A percentile compares a stretch with the other conserved stretches of the same genome.
Conservation (phyloP, 2,329 filamentous ascomycete genomes). For the Colletotrichum plurivorum region DNA sequence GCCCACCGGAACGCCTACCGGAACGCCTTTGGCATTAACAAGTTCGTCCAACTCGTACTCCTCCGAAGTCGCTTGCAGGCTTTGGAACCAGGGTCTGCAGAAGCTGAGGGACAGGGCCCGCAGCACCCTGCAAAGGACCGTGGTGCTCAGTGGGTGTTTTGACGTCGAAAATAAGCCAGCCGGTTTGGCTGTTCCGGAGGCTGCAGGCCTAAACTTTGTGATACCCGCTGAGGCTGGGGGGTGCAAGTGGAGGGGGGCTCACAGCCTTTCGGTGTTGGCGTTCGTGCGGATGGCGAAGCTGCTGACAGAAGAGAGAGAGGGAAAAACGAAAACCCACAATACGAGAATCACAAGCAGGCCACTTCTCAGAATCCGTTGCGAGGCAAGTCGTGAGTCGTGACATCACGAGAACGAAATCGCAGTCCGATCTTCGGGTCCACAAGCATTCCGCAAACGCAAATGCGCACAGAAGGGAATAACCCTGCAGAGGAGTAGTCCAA, state of each 20-base stretch:
- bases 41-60: constrained; percentile 3
- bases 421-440: constrained; percentile 14
- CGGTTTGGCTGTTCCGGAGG: constrained; percentile 4
- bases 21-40: not conserved
- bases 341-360: not conserved
- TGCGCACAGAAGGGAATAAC: constrained; percentile 1
- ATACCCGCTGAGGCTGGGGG: not conserved
- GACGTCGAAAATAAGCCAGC: constrained; percentile 5
- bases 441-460: not conserved
- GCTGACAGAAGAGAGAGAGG: not conserved
- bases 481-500: not conserved
- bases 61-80: constrained; percentile 18
- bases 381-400: constrained; percentile 22
- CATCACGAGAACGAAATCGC: constrained; percentile 11
- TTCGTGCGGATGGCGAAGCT: constrained; percentile 28
- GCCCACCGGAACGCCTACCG: no score
- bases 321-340: not conserved
- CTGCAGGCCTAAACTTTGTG: constrained; percentile 27
- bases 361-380: not conserved
- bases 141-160: not conserved
- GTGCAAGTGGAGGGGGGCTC: not conserved
- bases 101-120: not conserved
- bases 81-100: constrained; percentile 6
- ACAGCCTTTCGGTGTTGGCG: constrained; percentile 23
- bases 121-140: constrained; percentile 3